phyloP scores from a whole-genome alignment of 2,329 filamentous ascomycete species.

The Sclerotinia nivalis region DNA sequence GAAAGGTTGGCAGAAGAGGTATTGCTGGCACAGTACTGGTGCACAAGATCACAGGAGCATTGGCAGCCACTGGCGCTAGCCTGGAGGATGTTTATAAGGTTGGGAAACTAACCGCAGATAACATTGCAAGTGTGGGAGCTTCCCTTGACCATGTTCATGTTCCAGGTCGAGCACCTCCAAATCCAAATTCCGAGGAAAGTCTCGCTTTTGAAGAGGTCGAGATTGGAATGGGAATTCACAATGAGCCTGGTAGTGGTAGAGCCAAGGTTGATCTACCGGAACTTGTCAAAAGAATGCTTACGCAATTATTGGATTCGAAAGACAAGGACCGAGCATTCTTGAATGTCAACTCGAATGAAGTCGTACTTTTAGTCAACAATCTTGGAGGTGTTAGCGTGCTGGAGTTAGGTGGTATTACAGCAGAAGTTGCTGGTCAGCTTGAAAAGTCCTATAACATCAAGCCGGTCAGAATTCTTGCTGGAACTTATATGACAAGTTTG shows the following conservation, averaged over 20 bases:
- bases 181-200: conserved; percentile 54
- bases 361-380: conserved; percentile 68
- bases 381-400: conserved; percentile 67
- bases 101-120: conserved; percentile 69
- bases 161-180: conserved; percentile 66
- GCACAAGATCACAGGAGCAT: conserved; percentile 83
- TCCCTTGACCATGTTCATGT: conserved; percentile 92
- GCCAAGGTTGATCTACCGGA: conserved; percentile 51
- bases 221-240: conserved; percentile 73
- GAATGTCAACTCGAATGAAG: conserved; percentile 58
- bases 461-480: conserved; percentile 61
- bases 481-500: conserved; percentile 71
- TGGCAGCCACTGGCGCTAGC: conserved; percentile 69
- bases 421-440: conserved; percentile 65
- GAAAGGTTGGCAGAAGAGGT: conserved; percentile 89
- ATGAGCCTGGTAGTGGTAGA: conserved; percentile 58
- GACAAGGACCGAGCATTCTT: conserved; percentile 66
- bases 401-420: conserved; percentile 66
- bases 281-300: conserved; percentile 62
- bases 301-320: conserved; percentile 60
- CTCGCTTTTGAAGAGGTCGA: conserved; percentile 60
- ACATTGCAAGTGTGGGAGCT: conserved; percentile 81
- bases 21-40: conserved; percentile 91
- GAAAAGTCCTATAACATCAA: conserved; percentile 58
- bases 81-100: conserved; percentile 72